Evolutionary conservation across 106 monocot genomes (phyloP).

Genomic region (Hemerocallis citrina): DNA sequence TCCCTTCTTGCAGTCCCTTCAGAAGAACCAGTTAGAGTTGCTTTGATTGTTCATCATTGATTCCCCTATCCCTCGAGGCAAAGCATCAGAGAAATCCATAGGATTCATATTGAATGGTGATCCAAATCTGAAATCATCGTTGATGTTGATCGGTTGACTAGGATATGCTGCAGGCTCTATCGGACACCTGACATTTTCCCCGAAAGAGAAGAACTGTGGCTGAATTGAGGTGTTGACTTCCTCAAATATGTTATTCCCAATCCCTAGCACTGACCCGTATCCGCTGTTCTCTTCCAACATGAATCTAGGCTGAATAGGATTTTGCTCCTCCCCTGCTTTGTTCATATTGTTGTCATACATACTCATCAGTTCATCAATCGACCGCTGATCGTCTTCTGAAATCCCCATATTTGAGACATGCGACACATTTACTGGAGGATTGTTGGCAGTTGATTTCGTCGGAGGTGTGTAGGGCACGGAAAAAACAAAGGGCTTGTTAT

Average conservation of each 20-base stretch:
- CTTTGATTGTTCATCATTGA: conserved; percentile 4
- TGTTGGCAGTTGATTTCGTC: conserved; percentile 1
- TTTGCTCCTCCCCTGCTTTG: not conserved
- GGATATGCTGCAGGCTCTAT: not conserved
- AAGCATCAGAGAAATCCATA: conserved; percentile 9
- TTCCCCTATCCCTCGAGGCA: conserved; percentile 1
- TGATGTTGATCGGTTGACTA: conserved; percentile 3
- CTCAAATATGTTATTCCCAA: conserved; percentile 15
- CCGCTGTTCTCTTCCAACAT: not conserved
- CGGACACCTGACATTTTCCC: not conserved
- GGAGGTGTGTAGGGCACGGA: conserved; percentile 17
- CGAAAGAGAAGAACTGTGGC: conserved; percentile 16
- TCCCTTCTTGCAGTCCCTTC: not conserved
- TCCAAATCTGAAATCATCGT: conserved; percentile 19
- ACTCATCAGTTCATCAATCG: conserved; percentile 57
- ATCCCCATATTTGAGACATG: conserved; percentile 27
- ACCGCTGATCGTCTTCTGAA: conserved; percentile 48
- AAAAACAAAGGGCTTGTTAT: conserved; percentile 45
- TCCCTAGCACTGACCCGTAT: conserved; percentile 2
- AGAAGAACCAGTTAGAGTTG: conserved; percentile 22
- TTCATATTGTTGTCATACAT: conserved; percentile 41
- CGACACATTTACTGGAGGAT: conserved; percentile 9
- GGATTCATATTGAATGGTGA: conserved; percentile 13
- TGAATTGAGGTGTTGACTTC: conserved; percentile 21
- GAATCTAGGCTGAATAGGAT: not conserved